Conservation (phyloP, 768 basidiomycete species). For the Mycena vitilis region DNA sequence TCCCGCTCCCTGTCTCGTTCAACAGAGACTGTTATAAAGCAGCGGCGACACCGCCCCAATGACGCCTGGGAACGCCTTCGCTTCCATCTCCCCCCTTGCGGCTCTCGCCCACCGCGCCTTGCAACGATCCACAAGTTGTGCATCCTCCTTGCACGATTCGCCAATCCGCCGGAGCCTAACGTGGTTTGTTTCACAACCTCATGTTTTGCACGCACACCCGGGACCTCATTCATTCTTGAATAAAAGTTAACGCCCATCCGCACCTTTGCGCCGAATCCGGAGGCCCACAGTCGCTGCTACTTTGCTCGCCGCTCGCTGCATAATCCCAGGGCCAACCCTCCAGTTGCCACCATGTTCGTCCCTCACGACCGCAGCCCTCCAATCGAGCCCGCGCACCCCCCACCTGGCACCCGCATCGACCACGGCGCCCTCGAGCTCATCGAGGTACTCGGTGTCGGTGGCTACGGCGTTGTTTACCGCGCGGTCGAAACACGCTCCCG, state of each 20-base stretch:
- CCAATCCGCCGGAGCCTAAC: constrained; percentile 36
- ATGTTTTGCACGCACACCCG: constrained; percentile 38
- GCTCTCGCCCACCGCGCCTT: constrained; percentile 27
- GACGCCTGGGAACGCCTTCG: constrained; percentile 11
- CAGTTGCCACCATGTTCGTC: constrained; percentile 28
- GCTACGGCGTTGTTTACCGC: constrained; percentile 95
- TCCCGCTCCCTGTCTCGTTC: constrained; percentile 29
- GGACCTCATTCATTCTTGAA: constrained; percentile 29
- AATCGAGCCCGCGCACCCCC: constrained; percentile 53
- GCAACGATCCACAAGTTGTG: constrained; percentile 35
- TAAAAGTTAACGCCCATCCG: constrained; percentile 31
- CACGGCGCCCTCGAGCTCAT: constrained; percentile 83
- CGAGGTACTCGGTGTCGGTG: constrained; percentile 90
- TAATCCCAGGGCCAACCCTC: constrained; percentile 2
- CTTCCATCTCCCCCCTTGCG: constrained; percentile 30
- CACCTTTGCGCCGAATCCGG: constrained; percentile 29
- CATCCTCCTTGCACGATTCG: constrained; percentile 33
- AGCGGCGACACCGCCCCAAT: neutral
- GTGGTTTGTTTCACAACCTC: constrained; percentile 39
- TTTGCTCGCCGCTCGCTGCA: constrained; percentile 7
- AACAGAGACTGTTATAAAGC: constrained; percentile 19
- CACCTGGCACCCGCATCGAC: constrained; percentile 86
- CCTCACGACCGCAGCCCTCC: constrained; percentile 32
- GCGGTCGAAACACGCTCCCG: constrained; percentile 73
- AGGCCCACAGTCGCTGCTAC: constrained; percentile 28